Evolutionary conservation across 139 green algal species (phyloP), one percentile per base, ranked within the genome.

Genomic region (Eudorina sp.): DNA sequence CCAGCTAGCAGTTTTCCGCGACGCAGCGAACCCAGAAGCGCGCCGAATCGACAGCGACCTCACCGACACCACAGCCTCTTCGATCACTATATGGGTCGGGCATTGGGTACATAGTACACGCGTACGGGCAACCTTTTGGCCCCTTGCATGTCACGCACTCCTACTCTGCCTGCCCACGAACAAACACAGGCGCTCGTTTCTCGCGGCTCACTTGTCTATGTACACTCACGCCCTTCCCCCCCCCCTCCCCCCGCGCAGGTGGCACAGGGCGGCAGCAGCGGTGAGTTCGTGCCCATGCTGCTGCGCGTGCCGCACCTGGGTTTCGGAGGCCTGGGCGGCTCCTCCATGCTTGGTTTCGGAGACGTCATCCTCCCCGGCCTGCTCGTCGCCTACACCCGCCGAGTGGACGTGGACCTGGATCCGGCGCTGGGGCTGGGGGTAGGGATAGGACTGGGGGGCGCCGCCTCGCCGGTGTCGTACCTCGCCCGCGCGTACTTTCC

Each of bases 241-340:
- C 68, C 68, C 70, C 41, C 75, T 68, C n/a, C 18, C 75, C 80
- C 16, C 43, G 23, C 41, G 19, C 60, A 87, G 81, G 81, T 87
- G 43, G 81, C 81, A 3, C 64, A 87, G 34, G 81, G 81, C 64
- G 81, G 81, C 81, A 68, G 31, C 34, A 87, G 81, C 64, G 81
- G 81, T 29, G 92, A 93, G 89, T 83, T 75, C 45, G 83, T 99
- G 70, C 97, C 97, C 27, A 98, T 99, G 95, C 84, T 98, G 72
- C 91, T 99, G 43, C 91, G 92, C 3, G 92, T 98, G 27, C 97
- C 97, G 31, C 76, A 90, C 66, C 97, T 41, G 75, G 84, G 64
- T 68, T 70, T 40, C 55, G 69, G 18, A 41, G 74, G 89, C 18
- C 64, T 89, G 11, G 92, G 90, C 11, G 90, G 79, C 29, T 93